Conservation (phyloP, 306 rosid species). For the Dalbergia cultrata region DNA sequence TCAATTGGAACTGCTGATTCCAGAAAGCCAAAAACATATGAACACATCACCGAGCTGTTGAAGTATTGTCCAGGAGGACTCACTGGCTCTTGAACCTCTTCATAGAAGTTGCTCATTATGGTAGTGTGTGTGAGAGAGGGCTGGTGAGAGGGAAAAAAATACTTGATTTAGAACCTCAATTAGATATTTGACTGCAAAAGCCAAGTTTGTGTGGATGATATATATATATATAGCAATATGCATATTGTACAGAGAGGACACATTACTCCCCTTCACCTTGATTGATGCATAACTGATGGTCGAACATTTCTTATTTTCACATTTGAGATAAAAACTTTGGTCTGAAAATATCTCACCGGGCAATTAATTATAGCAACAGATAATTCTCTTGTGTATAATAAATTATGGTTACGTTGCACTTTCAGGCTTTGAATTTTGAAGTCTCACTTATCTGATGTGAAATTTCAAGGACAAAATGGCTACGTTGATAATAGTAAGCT, state of each 20-base stretch:
- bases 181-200: neutral
- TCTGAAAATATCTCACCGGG: too few relatives aligned
- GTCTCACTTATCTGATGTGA: too few relatives aligned
- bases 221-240: neutral
- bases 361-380: too few relatives aligned
- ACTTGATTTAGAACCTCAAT: neutral
- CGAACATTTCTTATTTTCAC: too few relatives aligned
- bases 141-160: neutral
- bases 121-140: neutral
- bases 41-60: constrained; percentile 51
- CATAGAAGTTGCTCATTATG: constrained; percentile 33
- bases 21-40: constrained; percentile 56
- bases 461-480: too few relatives aligned
- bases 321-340: too few relatives aligned
- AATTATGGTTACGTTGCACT: too few relatives aligned
- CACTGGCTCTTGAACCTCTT: constrained; percentile 56
- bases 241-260: neutral
- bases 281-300: neutral
- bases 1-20: constrained; percentile 55
- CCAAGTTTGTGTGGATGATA: neutral
- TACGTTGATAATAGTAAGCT: too few relatives aligned
- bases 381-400: too few relatives aligned
- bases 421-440: too few relatives aligned
- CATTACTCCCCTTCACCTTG: neutral
- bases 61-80: constrained; percentile 68